phyloP scores from a whole-genome alignment of 2,329 filamentous ascomycete species.

The Beauveria sp. region DNA sequence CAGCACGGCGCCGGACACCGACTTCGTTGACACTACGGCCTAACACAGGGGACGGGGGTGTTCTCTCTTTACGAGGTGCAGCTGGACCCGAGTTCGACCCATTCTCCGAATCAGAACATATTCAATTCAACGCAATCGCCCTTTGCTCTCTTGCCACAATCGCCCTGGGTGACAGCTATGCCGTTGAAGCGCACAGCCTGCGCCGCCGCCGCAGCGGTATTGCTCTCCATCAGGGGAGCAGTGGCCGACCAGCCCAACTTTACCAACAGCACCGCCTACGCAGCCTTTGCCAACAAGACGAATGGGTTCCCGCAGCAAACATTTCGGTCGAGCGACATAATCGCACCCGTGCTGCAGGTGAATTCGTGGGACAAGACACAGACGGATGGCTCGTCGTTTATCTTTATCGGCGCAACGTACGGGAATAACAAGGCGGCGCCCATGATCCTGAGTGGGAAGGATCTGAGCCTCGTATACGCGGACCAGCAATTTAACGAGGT shows the following conservation, averaged over 20 bases:
- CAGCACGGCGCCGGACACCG: neutral
- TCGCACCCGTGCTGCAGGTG: slow-evolving; percentile 27
- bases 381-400: slow-evolving; percentile 22
- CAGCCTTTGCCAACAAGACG: slow-evolving; percentile 17
- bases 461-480: slow-evolving; percentile 31
- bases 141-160: no score
- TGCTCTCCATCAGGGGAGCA: slow-evolving; percentile 9
- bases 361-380: slow-evolving; percentile 21
- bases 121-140: neutral
- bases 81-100: neutral
- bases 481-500: slow-evolving; percentile 24
- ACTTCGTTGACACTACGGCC: slow-evolving; percentile 3
- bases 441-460: slow-evolving; percentile 26
- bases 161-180: neutral
- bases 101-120: neutral
- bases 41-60: slow-evolving; percentile 2
- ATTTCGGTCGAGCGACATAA: slow-evolving; percentile 24
- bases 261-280: slow-evolving; percentile 21
- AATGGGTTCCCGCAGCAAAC: slow-evolving; percentile 24
- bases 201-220: neutral
- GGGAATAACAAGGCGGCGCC: slow-evolving; percentile 21
- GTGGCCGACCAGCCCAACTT: slow-evolving; percentile 20
- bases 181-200: neutral
- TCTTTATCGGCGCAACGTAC: slow-evolving; percentile 25
- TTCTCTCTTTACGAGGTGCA: slow-evolving; percentile 1